Percentiles rank a stretch among this genome's conserved stretches.
These are phyloP conservation scores for Serpula lacrymans DNA, from an alignment of 768 basidiomycete species.

Conservation along the genomic window DNA sequence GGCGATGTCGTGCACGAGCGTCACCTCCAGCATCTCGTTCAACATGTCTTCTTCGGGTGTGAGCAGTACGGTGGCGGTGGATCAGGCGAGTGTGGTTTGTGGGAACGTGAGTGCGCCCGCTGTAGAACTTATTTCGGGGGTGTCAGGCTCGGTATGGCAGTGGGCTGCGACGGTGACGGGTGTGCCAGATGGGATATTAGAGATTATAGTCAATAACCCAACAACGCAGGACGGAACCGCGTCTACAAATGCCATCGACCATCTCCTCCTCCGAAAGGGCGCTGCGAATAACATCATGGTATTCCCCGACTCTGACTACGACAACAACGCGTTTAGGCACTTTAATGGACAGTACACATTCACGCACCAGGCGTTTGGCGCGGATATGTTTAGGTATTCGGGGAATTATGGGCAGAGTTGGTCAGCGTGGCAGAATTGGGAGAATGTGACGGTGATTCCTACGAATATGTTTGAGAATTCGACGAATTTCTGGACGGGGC, in stretches of 20 bases:
- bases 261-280: slow-evolving; percentile 81
- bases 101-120: slow-evolving; percentile 44
- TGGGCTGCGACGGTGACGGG: slow-evolving; percentile 75
- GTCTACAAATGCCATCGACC: slow-evolving; percentile 68
- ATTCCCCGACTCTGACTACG: slow-evolving; percentile 83
- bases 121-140: slow-evolving; percentile 49
- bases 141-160: slow-evolving; percentile 56
- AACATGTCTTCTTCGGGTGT: slow-evolving; percentile 68
- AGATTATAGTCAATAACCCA: slow-evolving; percentile 64
- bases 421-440: slow-evolving; percentile 79
- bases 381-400: slow-evolving; percentile 84
- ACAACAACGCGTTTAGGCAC: slow-evolving; percentile 52
- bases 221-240: slow-evolving; percentile 36
- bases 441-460: slow-evolving; percentile 65
- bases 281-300: slow-evolving; percentile 72
- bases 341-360: slow-evolving; percentile 68
- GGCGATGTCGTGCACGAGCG: slow-evolving; percentile 67
- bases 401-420: slow-evolving; percentile 84
- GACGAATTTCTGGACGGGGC: slow-evolving; percentile 69
- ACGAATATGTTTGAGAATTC: slow-evolving; percentile 45
- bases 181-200: slow-evolving; percentile 80
- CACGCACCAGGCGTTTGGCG: slow-evolving; percentile 80
- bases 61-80: slow-evolving; percentile 53
- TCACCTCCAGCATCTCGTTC: slow-evolving; percentile 62
- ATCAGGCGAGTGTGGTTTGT: slow-evolving; percentile 43